phyloP scores from a whole-genome alignment of 805 yeast species.

The Barnettozyma californica region DNA sequence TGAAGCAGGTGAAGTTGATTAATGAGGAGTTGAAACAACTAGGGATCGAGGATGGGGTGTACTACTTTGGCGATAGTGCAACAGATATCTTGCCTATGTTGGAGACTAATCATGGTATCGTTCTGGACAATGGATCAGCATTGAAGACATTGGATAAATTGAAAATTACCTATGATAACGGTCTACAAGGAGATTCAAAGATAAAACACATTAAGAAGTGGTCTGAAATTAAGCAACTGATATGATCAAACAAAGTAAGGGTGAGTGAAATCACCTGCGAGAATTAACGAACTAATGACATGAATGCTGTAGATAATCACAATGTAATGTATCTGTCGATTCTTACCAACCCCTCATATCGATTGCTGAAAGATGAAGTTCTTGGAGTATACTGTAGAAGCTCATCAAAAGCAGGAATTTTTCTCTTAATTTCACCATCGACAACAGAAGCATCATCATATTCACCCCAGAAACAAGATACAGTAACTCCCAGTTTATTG shows the following conservation, averaged over 20 bases:
- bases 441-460: conserved; percentile 40
- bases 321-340: conserved; percentile 45
- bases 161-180: conserved; percentile 18
- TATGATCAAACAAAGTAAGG: conserved; percentile 2
- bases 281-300: not conserved
- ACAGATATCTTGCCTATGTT: conserved; percentile 52
- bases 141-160: conserved; percentile 21
- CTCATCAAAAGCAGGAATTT: conserved; percentile 70
- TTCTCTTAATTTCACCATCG: conserved; percentile 34
- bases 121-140: conserved; percentile 38
- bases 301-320: conserved; percentile 15
- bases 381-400: conserved; percentile 61
- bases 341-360: conserved; percentile 62
- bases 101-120: conserved; percentile 41
- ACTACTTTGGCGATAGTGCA: conserved; percentile 58
- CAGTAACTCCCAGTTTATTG: conserved; percentile 45
- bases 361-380: conserved; percentile 59
- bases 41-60: conserved; percentile 18
- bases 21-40: conserved; percentile 15
- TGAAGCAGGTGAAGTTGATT: conserved; percentile 22
- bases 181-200: conserved; percentile 12
- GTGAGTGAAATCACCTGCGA: not conserved
- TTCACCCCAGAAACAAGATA: conserved; percentile 79
- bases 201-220: conserved; percentile 20
- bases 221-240: conserved; percentile 16